These are phyloP conservation scores for Carpinus viminea DNA, from an alignment of 306 rosid genomes.

Conservation along the genomic window DNA sequence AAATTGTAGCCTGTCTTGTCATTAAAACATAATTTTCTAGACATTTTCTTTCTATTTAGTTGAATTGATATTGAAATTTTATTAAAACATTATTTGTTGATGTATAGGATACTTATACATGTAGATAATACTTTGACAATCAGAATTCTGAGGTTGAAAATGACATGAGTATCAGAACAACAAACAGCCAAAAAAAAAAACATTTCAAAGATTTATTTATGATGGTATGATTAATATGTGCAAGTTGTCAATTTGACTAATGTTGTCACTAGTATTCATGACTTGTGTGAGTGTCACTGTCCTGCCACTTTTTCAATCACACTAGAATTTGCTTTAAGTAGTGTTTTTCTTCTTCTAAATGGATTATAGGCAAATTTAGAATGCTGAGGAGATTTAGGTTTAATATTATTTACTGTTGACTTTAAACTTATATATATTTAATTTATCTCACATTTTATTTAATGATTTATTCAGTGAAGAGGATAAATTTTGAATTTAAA, in stretches of 20 bases:
- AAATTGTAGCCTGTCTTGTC: no score
- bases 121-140: neutral
- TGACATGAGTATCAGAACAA: neutral
- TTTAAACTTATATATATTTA: no score
- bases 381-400: no score
- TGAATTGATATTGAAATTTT: neutral
- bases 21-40: no score
- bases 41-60: no score
- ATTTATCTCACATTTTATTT: no score
- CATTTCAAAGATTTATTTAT: neutral
- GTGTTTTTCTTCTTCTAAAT: neutral
- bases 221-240: neutral
- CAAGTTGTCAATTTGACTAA: neutral
- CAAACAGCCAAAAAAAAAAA: conserved; percentile 1
- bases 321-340: no score
- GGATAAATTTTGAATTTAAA: no score
- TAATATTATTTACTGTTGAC: no score
- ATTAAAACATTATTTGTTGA: neutral
- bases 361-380: no score
- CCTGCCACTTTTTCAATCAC: neutral
- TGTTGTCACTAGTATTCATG: neutral
- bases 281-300: neutral
- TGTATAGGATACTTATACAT: neutral
- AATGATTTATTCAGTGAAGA: no score
- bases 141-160: neutral